A percentile compares a stretch with the other conserved stretches of the same genome.
phyloP scores from a whole-genome alignment of 768 basidiomycete genomes.

The Pleurotus tuoliensis region DNA sequence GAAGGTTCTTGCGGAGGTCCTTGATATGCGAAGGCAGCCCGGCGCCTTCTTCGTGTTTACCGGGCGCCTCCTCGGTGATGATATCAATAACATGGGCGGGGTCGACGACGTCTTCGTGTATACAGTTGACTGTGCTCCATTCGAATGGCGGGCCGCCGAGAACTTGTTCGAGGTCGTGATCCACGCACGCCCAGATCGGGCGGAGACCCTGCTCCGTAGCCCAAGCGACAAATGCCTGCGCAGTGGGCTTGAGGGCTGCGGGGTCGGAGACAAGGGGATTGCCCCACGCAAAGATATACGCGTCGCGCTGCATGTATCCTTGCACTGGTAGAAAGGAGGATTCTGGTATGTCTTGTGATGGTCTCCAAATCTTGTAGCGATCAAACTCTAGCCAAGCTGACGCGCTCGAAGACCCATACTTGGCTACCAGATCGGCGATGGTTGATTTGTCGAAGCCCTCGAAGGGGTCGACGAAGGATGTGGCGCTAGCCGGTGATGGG shows the following conservation, averaged over 20 bases:
- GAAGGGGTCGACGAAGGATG: slow-evolving; percentile 2
- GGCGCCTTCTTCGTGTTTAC: slow-evolving; percentile 25
- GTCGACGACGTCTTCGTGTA: slow-evolving; percentile 58
- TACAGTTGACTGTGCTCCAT: slow-evolving; percentile 61
- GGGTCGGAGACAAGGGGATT: slow-evolving; percentile 51
- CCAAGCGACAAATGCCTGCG: slow-evolving; percentile 42
- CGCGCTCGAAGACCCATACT: slow-evolving; percentile 63
- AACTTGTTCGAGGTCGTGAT: slow-evolving; percentile 45
- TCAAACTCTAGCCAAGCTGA: slow-evolving; percentile 70
- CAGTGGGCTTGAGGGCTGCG: slow-evolving; percentile 29
- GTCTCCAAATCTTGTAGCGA: slow-evolving; percentile 46
- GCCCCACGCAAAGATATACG: slow-evolving; percentile 61
- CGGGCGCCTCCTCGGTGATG: slow-evolving; percentile 31
- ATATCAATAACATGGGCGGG: slow-evolving; percentile 41
- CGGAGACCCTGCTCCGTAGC: slow-evolving; percentile 40
- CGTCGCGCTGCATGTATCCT: slow-evolving; percentile 50
- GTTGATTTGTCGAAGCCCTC: slow-evolving; percentile 21
- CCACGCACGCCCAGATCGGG: slow-evolving; percentile 60
- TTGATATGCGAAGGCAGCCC: slow-evolving; percentile 36
- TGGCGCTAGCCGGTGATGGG: neutral
- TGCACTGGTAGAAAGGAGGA: slow-evolving; percentile 48
- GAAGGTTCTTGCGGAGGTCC: slow-evolving; percentile 59
- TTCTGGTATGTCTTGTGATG: slow-evolving; percentile 23
- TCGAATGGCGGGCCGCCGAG: slow-evolving; percentile 41
- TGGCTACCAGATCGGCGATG: slow-evolving; percentile 53